phyloP scores from a whole-genome alignment of 345 rosid genomes.

The Eucalyptus grandis region DNA sequence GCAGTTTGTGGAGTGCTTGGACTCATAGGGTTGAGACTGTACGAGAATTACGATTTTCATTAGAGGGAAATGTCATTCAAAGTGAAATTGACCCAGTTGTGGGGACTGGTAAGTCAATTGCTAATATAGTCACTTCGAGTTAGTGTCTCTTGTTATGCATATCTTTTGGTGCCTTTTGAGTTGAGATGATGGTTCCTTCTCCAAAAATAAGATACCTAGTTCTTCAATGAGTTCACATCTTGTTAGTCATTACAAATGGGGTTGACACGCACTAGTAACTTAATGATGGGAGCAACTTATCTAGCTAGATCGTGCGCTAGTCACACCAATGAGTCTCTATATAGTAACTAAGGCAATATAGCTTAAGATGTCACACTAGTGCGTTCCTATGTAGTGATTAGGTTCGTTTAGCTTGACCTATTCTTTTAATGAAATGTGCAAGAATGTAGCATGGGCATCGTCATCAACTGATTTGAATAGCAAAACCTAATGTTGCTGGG shows the following conservation, averaged over 20 bases:
- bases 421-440: neutral
- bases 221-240: neutral
- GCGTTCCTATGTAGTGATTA: neutral
- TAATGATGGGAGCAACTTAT: neutral
- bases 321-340: neutral
- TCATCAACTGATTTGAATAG: neutral
- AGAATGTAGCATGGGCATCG: neutral
- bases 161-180: neutral
- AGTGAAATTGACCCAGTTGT: slow-evolving; percentile 12
- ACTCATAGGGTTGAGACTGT: slow-evolving; percentile 76
- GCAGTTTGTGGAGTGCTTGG: slow-evolving; percentile 67
- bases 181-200: neutral
- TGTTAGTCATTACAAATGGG: neutral
- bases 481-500: neutral
- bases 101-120: slow-evolving; percentile 32
- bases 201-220: neutral
- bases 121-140: neutral
- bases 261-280: neutral
- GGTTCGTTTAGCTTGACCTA: neutral
- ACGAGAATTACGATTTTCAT: slow-evolving; percentile 63
- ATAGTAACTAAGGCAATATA: neutral
- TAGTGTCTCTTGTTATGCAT: neutral
- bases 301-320: neutral
- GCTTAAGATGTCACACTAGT: neutral
- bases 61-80: slow-evolving; percentile 50